phyloP scores from a whole-genome alignment of 805 yeast genomes.

The Scheffersomyces lignosus region DNA sequence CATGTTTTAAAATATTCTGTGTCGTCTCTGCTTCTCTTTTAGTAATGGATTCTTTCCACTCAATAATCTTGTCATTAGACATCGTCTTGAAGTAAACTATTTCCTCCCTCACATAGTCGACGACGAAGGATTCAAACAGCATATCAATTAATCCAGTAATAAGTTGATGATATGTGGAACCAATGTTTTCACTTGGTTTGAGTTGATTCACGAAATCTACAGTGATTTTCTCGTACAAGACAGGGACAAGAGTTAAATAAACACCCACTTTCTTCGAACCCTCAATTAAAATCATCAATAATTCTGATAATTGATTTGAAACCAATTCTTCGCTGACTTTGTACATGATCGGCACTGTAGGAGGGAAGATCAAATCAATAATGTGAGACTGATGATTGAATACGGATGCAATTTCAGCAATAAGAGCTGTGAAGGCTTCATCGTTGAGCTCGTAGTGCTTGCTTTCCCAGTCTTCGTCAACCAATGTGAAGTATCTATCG shows the following conservation, averaged over 20 bases:
- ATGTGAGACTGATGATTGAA: slow-evolving; percentile 39
- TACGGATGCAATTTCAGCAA: slow-evolving; percentile 27
- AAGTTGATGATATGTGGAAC: slow-evolving; percentile 31
- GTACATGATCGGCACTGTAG: slow-evolving; percentile 45
- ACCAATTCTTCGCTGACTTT: slow-evolving; percentile 49
- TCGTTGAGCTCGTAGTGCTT: slow-evolving; percentile 10
- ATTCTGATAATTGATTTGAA: slow-evolving; percentile 37
- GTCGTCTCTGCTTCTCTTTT: slow-evolving; percentile 51
- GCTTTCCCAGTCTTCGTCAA: background rate
- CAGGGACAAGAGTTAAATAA: slow-evolving; percentile 41
- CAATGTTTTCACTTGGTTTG: slow-evolving; percentile 33
- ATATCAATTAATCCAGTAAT: slow-evolving; percentile 40
- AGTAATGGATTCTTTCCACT: slow-evolving; percentile 37
- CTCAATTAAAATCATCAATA: slow-evolving; percentile 27
- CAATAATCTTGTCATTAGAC: slow-evolving; percentile 23
- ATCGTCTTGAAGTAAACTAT: slow-evolving; percentile 23
- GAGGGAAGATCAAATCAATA: slow-evolving; percentile 47
- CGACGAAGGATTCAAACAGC: slow-evolving; percentile 39
- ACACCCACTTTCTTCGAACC: slow-evolving; percentile 24
- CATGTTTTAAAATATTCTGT: slow-evolving; percentile 48
- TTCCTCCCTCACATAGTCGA: slow-evolving; percentile 42
- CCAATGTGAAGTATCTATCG: slow-evolving; percentile 19
- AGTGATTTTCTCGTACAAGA: slow-evolving; percentile 31
- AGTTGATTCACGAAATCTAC: slow-evolving; percentile 25
- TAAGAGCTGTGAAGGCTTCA: slow-evolving; percentile 21